These are phyloP conservation scores for Globisporangium solare DNA, from an alignment of 352 stramenopile species.

Conservation along the genomic window DNA sequence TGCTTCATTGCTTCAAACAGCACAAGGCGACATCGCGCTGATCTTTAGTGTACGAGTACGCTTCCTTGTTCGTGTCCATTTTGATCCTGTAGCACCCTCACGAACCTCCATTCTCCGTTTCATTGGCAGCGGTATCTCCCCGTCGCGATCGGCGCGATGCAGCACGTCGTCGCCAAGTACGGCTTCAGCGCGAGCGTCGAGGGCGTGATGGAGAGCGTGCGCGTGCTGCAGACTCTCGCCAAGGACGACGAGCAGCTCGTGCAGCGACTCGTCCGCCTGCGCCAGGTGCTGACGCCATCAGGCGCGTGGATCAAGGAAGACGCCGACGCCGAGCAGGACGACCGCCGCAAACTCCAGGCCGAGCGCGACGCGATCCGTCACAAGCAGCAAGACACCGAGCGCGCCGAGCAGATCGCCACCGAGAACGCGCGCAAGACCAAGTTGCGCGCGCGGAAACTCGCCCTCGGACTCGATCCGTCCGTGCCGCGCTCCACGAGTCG, in stretches of 20 bases:
- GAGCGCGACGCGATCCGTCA: slow-evolving; percentile 21
- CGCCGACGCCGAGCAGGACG: slow-evolving; percentile 33
- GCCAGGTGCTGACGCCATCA: slow-evolving; percentile 42
- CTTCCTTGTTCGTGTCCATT: too few species aligned
- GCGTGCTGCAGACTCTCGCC: slow-evolving; percentile 28
- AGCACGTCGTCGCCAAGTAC: slow-evolving; percentile 33
- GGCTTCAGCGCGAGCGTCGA: slow-evolving; percentile 40
- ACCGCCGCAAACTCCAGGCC: slow-evolving; percentile 23
- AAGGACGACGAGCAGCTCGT: slow-evolving; percentile 37
- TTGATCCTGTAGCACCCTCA: too few species aligned
- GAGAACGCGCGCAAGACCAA: slow-evolving; percentile 37
- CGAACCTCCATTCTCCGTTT: background rate
- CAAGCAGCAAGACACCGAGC: slow-evolving; percentile 26
- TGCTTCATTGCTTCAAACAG: slow-evolving; percentile 14
- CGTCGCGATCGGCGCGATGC: slow-evolving; percentile 32
- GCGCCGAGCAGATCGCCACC: slow-evolving; percentile 23
- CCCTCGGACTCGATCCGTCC: slow-evolving; percentile 47
- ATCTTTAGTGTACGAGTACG: slow-evolving; percentile 29
- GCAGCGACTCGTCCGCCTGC: slow-evolving; percentile 37
- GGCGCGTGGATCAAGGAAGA: slow-evolving; percentile 54
- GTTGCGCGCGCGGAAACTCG: slow-evolving; percentile 55
- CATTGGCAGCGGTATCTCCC: slow-evolving; percentile 42
- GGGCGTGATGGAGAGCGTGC: slow-evolving; percentile 46
- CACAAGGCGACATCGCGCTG: slow-evolving; percentile 36
- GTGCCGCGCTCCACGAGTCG: slow-evolving; percentile 21